Evolutionary conservation across 225 moss, liverwort and hornwort genomes (phyloP), one percentile per base, ranked within the genome.

Genomic region (Antitrichia curtipendula): DNA sequence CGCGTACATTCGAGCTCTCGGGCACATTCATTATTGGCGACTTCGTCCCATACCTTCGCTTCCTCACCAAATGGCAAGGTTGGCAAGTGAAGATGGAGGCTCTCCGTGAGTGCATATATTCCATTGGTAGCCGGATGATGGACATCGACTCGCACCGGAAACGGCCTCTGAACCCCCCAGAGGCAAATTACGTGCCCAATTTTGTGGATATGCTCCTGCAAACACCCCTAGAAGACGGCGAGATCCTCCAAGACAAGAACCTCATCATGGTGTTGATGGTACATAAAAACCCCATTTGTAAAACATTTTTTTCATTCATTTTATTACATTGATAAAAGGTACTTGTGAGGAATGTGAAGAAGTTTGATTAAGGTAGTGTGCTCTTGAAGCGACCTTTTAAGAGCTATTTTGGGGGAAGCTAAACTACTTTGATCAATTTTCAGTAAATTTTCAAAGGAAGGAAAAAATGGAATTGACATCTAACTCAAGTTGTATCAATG

Each of bases 21-120:
- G 86, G 93, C 14, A 7, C 86, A 1, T 65, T 85, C 61, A 78
- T 93, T 15, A 88, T 90, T 13, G 12, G 82, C 50, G 91, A 91
- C 68, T 93, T 88, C 8, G 69, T 91, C 27, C 93, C 93, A 2
- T 90, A 65, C 78, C 84, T 91, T 38, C 22, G 63, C 73, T 91
- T 90, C 66, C 25, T 90, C 28, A 74, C 85, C 7, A 89, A 74
- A 73, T 85, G 87, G 87, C 90, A 90, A 80, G 90, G 92, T 3
- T 92, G 92, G 90, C 49, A 16, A 7, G 36, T 43, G n/a, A 84
- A 70, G 40, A 61, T 66, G 73, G 61, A 65, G 66, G n/a, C 52
- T 7, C 82, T 73, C 6, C 79, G 84, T 2, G 79, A 84, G 0
- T 15, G 43, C 61, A 72, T 84, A 1, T 88, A 88, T 3, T 34